phyloP scores from a whole-genome alignment of 176 grass and related monocot species.

The Avena atlantica region DNA sequence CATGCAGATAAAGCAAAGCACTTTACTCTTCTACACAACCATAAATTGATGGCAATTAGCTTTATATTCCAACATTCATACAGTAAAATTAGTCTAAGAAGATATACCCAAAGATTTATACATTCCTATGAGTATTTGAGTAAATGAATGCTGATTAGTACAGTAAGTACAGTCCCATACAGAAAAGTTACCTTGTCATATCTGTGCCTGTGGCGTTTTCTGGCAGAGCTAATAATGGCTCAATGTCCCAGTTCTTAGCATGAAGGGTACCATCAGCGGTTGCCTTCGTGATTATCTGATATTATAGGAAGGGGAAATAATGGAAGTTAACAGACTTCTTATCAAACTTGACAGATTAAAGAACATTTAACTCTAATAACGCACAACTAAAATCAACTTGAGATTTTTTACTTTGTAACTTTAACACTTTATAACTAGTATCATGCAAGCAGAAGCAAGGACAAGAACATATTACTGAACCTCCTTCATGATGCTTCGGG shows the following conservation, averaged over 20 bases:
- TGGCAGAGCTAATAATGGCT: constrained; percentile 75
- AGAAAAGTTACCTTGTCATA: constrained; percentile 48
- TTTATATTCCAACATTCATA: constrained; percentile 19
- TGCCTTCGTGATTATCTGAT: constrained; percentile 80
- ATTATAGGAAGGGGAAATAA: constrained; percentile 21
- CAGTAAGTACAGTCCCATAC: too few relatives aligned
- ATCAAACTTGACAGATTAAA: constrained; percentile 24
- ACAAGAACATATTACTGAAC: constrained; percentile 46
- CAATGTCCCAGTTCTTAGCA: constrained; percentile 90
- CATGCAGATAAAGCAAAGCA: constrained; percentile 33
- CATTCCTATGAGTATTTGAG: constrained; percentile 20
- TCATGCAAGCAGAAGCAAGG: constrained; percentile 17
- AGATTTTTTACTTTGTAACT: constrained; percentile 17
- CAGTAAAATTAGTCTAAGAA: background rate
- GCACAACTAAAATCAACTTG: constrained; percentile 29
- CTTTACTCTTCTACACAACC: constrained; percentile 7
- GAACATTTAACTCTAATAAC: background rate
- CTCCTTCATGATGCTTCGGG: constrained; percentile 79
- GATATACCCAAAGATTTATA: constrained; percentile 3
- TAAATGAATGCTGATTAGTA: too few relatives aligned
- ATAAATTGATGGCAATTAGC: background rate
- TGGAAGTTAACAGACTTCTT: constrained; percentile 27
- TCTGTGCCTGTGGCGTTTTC: constrained; percentile 34
- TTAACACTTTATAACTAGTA: constrained; percentile 8
- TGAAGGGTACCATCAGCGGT: constrained; percentile 77